Conservation (phyloP, 371 early-diverging fungal species). For the Syncephalastrum sp. region DNA sequence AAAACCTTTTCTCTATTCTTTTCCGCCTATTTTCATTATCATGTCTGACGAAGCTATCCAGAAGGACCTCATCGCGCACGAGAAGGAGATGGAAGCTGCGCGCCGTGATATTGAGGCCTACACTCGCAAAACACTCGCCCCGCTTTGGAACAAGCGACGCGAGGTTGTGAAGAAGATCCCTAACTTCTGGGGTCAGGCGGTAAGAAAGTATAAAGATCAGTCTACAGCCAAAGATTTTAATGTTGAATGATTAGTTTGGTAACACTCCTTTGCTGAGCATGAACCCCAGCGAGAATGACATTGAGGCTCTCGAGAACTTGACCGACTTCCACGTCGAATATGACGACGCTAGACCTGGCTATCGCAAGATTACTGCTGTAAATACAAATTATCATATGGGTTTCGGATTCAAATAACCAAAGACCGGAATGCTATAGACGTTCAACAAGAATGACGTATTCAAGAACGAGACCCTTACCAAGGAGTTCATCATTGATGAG, state of each 20-base stretch:
- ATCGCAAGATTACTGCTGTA: conserved; percentile 55
- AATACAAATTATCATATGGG: conserved; percentile 5
- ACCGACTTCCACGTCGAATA: conserved; percentile 58
- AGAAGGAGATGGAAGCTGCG: conserved; percentile 39
- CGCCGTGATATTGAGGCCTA: conserved; percentile 34
- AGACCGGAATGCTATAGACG: conserved; percentile 23
- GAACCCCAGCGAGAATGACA: conserved; percentile 24
- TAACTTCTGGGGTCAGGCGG: conserved; percentile 53
- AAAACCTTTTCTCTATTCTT: conserved; percentile 2
- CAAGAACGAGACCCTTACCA: conserved; percentile 55
- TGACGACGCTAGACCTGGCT: conserved; percentile 45
- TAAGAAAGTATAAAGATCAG: conserved; percentile 13
- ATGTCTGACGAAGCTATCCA: conserved; percentile 31
- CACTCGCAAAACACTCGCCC: conserved; percentile 49
- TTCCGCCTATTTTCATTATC: neutral
- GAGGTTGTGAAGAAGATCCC: conserved; percentile 56
- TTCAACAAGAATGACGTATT: conserved; percentile 57
- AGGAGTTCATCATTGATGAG: conserved; percentile 45
- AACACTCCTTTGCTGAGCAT: conserved; percentile 26
- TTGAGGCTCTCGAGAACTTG: conserved; percentile 51
- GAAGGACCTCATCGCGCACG: conserved; percentile 33
- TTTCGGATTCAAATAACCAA: neutral
- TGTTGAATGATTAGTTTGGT: conserved; percentile 27
- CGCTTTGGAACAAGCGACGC: conserved; percentile 58
- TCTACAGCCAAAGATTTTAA: neutral